phyloP scores from a whole-genome alignment of 2,329 filamentous ascomycete genomes.

The Botrytis fragariae region DNA sequence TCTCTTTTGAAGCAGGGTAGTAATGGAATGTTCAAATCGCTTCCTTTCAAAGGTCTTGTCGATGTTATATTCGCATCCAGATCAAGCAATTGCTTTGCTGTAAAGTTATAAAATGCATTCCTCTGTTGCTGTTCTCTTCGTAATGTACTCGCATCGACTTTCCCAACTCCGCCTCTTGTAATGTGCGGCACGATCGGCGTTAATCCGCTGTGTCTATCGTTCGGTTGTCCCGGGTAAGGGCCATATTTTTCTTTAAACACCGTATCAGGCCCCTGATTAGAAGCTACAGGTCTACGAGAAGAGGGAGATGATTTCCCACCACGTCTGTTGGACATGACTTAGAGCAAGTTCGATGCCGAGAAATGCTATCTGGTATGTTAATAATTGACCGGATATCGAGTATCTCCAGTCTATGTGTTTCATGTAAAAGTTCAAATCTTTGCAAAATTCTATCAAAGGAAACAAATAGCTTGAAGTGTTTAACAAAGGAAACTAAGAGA shows the following conservation, averaged over 20 bases:
- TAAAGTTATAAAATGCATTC: not conserved
- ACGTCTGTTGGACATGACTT: not conserved
- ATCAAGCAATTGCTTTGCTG: constrained; percentile 12
- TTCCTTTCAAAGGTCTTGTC: not conserved
- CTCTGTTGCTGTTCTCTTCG: not conserved
- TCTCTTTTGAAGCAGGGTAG: not conserved
- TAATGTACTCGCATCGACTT: not conserved
- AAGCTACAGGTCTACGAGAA: not conserved
- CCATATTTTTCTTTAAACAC: constrained; percentile 1
- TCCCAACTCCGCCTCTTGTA: not conserved
- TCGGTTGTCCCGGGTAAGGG: not conserved
- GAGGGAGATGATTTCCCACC: not conserved
- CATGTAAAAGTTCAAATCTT: not conserved
- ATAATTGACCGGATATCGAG: not conserved
- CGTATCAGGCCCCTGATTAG: not conserved
- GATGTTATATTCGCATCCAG: constrained; percentile 10
- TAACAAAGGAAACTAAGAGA: not conserved
- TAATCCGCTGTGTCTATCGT: constrained; percentile 5
- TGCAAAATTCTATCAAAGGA: not conserved
- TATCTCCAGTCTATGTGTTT: not conserved
- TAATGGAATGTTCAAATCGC: not conserved
- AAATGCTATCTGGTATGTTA: not conserved
- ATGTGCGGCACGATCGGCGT: not conserved
- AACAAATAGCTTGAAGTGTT: not conserved
- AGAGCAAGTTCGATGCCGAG: not conserved